Evolutionary conservation across 2,329 filamentous ascomycete species (phyloP).

Genomic region (Emmonsiellopsis sp.): DNA sequence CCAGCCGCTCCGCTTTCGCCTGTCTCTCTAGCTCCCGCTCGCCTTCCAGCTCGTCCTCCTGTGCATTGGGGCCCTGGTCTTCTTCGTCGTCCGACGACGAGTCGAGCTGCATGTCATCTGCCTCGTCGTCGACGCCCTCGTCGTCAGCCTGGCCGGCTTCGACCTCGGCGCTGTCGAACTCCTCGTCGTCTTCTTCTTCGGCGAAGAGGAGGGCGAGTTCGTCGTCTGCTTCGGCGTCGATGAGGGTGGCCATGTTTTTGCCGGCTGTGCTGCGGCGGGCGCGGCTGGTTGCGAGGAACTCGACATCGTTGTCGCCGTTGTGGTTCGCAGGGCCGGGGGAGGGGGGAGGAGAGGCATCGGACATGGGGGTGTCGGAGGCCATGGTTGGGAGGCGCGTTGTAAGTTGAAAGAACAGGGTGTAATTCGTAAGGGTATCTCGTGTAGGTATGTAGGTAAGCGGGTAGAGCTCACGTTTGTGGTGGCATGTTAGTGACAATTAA

Average conservation of each 20-base stretch:
- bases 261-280: constrained; percentile 72
- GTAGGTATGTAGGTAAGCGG: no score
- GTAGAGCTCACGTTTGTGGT: no score
- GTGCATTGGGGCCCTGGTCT: constrained; percentile 50
- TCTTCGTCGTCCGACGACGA: constrained; percentile 79
- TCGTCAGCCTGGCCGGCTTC: constrained; percentile 26
- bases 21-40: constrained; percentile 78
- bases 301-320: background rate
- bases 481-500: no score
- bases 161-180: constrained; percentile 6
- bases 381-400: background rate
- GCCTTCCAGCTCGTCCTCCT: constrained; percentile 64
- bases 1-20: constrained; percentile 58
- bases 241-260: constrained; percentile 69
- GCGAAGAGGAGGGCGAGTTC: constrained; percentile 66
- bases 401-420: no score
- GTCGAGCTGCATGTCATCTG: constrained; percentile 74
- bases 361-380: background rate
- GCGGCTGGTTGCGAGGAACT: constrained; percentile 63
- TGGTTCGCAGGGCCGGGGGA: background rate
- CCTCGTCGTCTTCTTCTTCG: constrained; percentile 56
- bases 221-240: constrained; percentile 63
- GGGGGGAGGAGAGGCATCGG: background rate
- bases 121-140: constrained; percentile 42
- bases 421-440: background rate